Evolutionary conservation across 352 stramenopile species (phyloP).

Genomic region (Globisporangium solare): DNA sequence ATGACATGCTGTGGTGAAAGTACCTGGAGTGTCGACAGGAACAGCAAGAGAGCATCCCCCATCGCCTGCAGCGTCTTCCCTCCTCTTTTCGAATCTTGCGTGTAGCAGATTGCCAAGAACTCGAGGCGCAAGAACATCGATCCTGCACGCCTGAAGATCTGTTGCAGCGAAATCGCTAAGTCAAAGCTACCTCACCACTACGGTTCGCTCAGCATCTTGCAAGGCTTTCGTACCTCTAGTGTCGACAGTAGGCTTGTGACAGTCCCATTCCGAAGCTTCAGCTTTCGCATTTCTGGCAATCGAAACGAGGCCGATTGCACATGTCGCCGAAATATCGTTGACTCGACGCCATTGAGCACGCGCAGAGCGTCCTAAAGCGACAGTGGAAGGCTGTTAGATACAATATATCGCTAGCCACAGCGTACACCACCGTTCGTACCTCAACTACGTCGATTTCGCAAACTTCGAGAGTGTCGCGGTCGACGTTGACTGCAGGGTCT

Average conservation of each 20-base stretch:
- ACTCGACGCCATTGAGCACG: slow-evolving; percentile 61
- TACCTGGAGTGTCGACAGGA: slow-evolving; percentile 52
- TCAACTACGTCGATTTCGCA: slow-evolving; percentile 54
- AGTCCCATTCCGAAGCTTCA: slow-evolving; percentile 40
- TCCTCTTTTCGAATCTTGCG: slow-evolving; percentile 51
- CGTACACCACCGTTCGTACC: slow-evolving; percentile 21
- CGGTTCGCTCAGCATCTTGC: not conserved
- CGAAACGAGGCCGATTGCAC: slow-evolving; percentile 32
- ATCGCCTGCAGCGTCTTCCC: slow-evolving; percentile 64
- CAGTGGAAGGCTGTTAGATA: not conserved
- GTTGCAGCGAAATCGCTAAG: not conserved
- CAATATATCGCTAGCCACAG: not conserved
- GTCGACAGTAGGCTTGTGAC: slow-evolving; percentile 34
- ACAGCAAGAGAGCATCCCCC: slow-evolving; percentile 43
- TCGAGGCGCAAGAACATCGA: slow-evolving; percentile 60
- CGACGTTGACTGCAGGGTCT: slow-evolving; percentile 11
- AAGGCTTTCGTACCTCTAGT: slow-evolving; percentile 27
- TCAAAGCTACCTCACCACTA: not conserved
- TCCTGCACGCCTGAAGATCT: slow-evolving; percentile 51
- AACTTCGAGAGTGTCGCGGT: slow-evolving; percentile 27
- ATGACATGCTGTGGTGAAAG: not conserved
- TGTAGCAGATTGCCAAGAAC: slow-evolving; percentile 53
- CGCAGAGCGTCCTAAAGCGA: slow-evolving; percentile 49
- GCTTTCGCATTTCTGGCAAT: slow-evolving; percentile 31
- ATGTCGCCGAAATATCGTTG: slow-evolving; percentile 45